phyloP scores from a whole-genome alignment of 2,329 filamentous ascomycete genomes.

The Chalara sp. region DNA sequence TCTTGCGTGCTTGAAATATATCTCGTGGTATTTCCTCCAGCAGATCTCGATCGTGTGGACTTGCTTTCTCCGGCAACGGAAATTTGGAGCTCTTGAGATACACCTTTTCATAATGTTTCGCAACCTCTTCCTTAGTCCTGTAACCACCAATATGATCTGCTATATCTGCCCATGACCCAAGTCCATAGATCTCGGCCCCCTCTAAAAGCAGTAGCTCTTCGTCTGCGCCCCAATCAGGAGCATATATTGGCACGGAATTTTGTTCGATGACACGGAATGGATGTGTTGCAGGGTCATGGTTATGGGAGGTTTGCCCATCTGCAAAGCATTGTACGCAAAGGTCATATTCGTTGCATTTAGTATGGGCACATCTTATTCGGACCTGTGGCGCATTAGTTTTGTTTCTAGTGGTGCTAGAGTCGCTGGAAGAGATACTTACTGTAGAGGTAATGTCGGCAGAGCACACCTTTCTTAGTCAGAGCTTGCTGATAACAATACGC shows the following conservation, averaged over 20 bases:
- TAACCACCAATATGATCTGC: slow-evolving; percentile 97
- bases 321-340: slow-evolving; percentile 94
- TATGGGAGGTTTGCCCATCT: slow-evolving; percentile 70
- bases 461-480: slow-evolving; percentile 41
- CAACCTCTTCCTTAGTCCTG: slow-evolving; percentile 88
- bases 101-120: slow-evolving; percentile 84
- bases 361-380: slow-evolving; percentile 78
- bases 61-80: slow-evolving; percentile 79
- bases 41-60: slow-evolving; percentile 71
- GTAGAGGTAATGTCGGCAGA: slow-evolving; percentile 96
- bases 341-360: slow-evolving; percentile 86
- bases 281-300: slow-evolving; percentile 82
- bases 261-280: slow-evolving; percentile 93
- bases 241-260: slow-evolving; percentile 95
- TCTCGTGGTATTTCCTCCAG: slow-evolving; percentile 79
- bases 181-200: slow-evolving; percentile 89
- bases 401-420: no score
- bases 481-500: neutral
- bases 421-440: slow-evolving; percentile 44
- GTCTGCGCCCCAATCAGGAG: slow-evolving; percentile 92
- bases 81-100: slow-evolving; percentile 81
- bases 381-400: slow-evolving; percentile 49
- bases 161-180: slow-evolving; percentile 97
- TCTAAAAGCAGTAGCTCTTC: slow-evolving; percentile 92
- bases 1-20: slow-evolving; percentile 89